phyloP scores from a whole-genome alignment of 495 filamentous ascomycete species.

The Platismatia glauca region DNA sequence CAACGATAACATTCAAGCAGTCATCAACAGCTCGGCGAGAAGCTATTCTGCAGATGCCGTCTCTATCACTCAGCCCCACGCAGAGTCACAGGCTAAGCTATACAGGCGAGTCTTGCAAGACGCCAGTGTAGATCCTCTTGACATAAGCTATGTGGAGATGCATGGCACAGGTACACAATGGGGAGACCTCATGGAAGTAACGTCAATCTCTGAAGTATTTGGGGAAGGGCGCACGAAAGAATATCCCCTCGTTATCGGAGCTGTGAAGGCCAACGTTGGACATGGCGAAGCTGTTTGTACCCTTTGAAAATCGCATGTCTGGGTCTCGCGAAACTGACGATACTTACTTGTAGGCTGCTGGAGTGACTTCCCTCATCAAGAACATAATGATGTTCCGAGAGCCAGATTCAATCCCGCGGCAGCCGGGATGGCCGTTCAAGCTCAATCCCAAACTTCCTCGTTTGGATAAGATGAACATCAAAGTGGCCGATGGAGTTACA shows the following conservation, averaged over 20 bases:
- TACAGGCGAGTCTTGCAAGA: slow-evolving; percentile 37
- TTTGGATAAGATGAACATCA: slow-evolving; percentile 27
- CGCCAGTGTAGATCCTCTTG: slow-evolving; percentile 39
- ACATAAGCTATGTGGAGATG: slow-evolving; percentile 44
- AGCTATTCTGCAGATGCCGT: slow-evolving; percentile 39
- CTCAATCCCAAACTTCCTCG: slow-evolving; percentile 32
- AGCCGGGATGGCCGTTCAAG: slow-evolving; percentile 36
- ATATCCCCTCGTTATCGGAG: slow-evolving; percentile 57
- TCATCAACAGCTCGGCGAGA: slow-evolving; percentile 29
- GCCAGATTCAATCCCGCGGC: slow-evolving; percentile 29
- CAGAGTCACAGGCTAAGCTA: slow-evolving; percentile 37
- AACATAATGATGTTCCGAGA: slow-evolving; percentile 30
- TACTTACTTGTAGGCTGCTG: slow-evolving; percentile 14
- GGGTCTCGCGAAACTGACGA: not conserved
- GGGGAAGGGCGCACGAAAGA: slow-evolving; percentile 35
- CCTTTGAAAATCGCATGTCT: not conserved
- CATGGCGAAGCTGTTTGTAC: slow-evolving; percentile 32
- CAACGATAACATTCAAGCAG: slow-evolving; percentile 38
- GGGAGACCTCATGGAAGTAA: slow-evolving; percentile 32
- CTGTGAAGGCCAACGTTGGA: slow-evolving; percentile 54
- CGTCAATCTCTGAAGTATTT: slow-evolving; percentile 28
- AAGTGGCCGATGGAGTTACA: slow-evolving; percentile 29
- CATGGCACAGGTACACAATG: slow-evolving; percentile 41
- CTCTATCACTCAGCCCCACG: slow-evolving; percentile 40
- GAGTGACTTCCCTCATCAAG: slow-evolving; percentile 30